Conservation (phyloP, 768 basidiomycete genomes). For the Mycena floridula region DNA sequence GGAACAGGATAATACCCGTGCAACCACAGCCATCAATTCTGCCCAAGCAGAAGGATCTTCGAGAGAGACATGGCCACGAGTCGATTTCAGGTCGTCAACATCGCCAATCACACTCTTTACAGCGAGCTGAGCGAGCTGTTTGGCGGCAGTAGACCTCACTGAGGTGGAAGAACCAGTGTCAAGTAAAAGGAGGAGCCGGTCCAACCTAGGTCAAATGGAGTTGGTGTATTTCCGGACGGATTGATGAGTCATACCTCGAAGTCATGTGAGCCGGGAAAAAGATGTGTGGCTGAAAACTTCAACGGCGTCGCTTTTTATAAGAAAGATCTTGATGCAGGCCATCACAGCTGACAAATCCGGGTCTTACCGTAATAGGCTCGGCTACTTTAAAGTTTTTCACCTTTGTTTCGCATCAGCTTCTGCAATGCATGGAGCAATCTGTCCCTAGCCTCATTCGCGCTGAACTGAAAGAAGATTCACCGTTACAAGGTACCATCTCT, state of each 20-base stretch:
- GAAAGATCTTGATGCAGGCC: too few species aligned
- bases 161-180: slow-evolving; percentile 91
- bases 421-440: not conserved
- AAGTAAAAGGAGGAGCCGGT: slow-evolving; percentile 91
- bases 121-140: slow-evolving; percentile 90
- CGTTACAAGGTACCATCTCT: too few species aligned
- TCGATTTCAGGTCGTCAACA: slow-evolving; percentile 71
- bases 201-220: slow-evolving; percentile 55
- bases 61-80: slow-evolving; percentile 49
- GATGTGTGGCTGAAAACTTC: not conserved
- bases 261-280: slow-evolving; percentile 41
- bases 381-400: slow-evolving; percentile 52
- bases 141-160: slow-evolving; percentile 92
- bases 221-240: slow-evolving; percentile 1
- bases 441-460: not conserved
- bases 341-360: too few species aligned
- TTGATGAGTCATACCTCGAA: slow-evolving; percentile 48
- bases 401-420: slow-evolving; percentile 1
- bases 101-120: slow-evolving; percentile 80
- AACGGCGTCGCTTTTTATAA: too few species aligned
- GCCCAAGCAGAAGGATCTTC: slow-evolving; percentile 79
- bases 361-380: too few species aligned
- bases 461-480: too few species aligned
- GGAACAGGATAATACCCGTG: slow-evolving; percentile 45
- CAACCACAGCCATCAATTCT: slow-evolving; percentile 86